Evolutionary conservation across 2,329 filamentous ascomycete genomes (phyloP), one percentile per base, ranked within the genome.

Genomic region (Fusarium duplospermum): DNA sequence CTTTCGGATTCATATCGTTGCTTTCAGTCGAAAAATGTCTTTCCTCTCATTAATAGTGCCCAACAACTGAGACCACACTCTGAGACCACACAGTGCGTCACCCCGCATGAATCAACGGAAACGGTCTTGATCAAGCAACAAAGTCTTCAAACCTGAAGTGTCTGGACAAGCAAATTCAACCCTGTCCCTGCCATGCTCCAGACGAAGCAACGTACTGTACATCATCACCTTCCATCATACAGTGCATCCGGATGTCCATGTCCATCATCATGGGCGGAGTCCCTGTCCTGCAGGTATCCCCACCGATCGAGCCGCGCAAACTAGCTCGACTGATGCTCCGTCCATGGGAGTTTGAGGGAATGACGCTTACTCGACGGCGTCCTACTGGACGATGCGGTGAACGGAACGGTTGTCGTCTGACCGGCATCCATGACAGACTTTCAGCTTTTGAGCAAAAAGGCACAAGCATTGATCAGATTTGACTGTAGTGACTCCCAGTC

Each of bases 321-420:
- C 64, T 61, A 66, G 67, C 61, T 69, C 62, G 68, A 35, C 66
- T 63, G 64, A 33, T 42, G 40, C 63, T 64, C 69, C 69, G 68
- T 64, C 77, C 76, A 77, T 77, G 76, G 70, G 66, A 72, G 67
- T 69, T 68, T 69, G 62, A 70, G 65, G 56, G 42, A 77, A 79
- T 79, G 77, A 78, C 77, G 77, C 77, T 79, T 79, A 79, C 77
- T 79, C 76, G 73, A 73, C 67, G 68, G 66, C 64, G 65, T 79
- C 56, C 61, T 70, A 79, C 77, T 79, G 77, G 76, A 62, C 50
- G 45, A 50, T 64, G 64, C 64, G 59, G 60, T 75, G 72, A 75
- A 45, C 38, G 67, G 66, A 56, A 47, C 45, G 50, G 69, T 61
- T 31, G 70, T 75, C 72, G 72, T 54, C 70, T 73, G 72, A 75